These are phyloP conservation scores for Saturnispora besseyi DNA, from an alignment of 805 yeast species.

Conservation along the genomic window DNA sequence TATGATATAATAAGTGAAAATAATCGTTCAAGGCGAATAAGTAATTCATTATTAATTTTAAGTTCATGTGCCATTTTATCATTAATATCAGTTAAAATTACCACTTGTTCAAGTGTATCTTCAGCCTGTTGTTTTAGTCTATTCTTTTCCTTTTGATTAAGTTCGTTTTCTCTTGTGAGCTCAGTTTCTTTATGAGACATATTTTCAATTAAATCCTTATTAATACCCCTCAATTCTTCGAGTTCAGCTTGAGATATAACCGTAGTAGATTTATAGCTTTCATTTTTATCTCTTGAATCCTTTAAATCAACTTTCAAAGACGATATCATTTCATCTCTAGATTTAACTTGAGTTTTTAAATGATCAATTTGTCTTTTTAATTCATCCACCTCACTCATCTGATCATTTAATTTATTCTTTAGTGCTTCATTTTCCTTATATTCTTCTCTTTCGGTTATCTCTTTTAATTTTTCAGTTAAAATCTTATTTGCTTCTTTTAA, in stretches of 20 bases:
- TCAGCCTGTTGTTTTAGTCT: slow-evolving; percentile 35
- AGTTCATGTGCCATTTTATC: slow-evolving; percentile 23
- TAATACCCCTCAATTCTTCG: slow-evolving; percentile 29
- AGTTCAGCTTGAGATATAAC: not conserved
- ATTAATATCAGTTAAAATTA: slow-evolving; percentile 34
- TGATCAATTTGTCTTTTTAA: slow-evolving; percentile 13
- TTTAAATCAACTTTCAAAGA: slow-evolving; percentile 10
- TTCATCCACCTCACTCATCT: slow-evolving; percentile 11
- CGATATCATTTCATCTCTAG: not conserved
- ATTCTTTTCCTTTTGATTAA: slow-evolving; percentile 42
- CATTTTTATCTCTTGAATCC: slow-evolving; percentile 13
- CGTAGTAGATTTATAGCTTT: not conserved
- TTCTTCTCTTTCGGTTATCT: slow-evolving; percentile 12
- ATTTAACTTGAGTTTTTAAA: not conserved
- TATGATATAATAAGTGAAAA: slow-evolving; percentile 25
- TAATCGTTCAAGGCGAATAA: slow-evolving; percentile 17
- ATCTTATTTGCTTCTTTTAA: slow-evolving; percentile 20
- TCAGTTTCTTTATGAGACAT: slow-evolving; percentile 59
- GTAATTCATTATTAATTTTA: slow-evolving; percentile 18
- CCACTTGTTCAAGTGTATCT: slow-evolving; percentile 40
- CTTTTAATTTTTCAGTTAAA: slow-evolving; percentile 12
- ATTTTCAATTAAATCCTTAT: slow-evolving; percentile 57
- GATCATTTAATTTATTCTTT: slow-evolving; percentile 1
- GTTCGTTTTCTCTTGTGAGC: slow-evolving; percentile 42
- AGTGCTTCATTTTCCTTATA: slow-evolving; percentile 12